Evolutionary conservation across 495 filamentous ascomycete species (phyloP), one percentile per base, ranked within the genome.

Genomic region (Penicillium tannophilum): DNA sequence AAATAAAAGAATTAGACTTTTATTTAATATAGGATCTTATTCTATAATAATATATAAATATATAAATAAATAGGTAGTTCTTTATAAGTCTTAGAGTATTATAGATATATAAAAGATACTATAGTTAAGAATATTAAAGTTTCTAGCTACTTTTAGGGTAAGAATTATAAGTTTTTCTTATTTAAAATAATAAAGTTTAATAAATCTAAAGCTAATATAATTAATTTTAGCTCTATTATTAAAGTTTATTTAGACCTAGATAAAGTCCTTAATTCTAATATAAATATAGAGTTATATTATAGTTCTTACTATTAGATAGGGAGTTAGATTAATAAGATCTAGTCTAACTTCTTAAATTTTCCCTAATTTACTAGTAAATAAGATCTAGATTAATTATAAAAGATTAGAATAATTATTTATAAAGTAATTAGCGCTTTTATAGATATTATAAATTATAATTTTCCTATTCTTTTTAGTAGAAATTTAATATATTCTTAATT

Each of bases 141-240:
- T 23, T 47, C n/a, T 47, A 47, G n/a, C n/a, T 14, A 12, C 2
- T 17, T 41, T 41, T 41, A 41, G 36, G 2, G n/a, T 14, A 17
- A 4, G 23, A 17, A 24, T 11, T 47, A 47, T 24, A 26, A 20
- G 23, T 23, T 20, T 6, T 47, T 19, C 23, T 47, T 26, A 16
- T 47, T 16, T 17, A 2, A 47, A 11, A 23, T 26, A 50, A 33
- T 50, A 26, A 9, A 31, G 9, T 20, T 47, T 47, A 14, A 11
- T 41, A 41, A 41, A 41, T 14, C 9, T 41, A 41, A 11, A 41
- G n/a, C 36, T 47, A 47, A 24, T 47, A 47, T 26, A 50, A 50
- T 50, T 50, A 26, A 50, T 11, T 20, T 47, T 47, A 47, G 23
- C 44, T 47, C 6, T 47, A 47, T 23, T 47, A 24, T 47, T 7